Percentiles rank a stretch among this genome's conserved stretches.
Evolutionary conservation across 768 basidiomycete genomes (phyloP).

Genomic region (Termitomyces sp.): DNA sequence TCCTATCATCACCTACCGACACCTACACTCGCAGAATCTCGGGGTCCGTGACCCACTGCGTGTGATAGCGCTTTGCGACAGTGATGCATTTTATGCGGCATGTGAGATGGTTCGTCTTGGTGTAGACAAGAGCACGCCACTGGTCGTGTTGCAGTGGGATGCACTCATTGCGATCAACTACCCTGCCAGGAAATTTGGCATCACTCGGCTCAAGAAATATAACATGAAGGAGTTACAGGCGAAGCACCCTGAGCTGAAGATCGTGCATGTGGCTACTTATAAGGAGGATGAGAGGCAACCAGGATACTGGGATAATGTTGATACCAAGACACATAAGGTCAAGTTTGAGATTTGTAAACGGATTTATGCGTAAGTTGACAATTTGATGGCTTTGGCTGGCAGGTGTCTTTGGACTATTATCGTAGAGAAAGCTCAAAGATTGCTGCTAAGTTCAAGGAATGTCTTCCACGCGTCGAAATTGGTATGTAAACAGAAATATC

Average conservation of each 20-base stretch:
- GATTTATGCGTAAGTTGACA: neutral
- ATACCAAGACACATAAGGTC: slow-evolving; percentile 91
- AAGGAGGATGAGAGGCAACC: slow-evolving; percentile 83
- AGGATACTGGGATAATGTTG: slow-evolving; percentile 87
- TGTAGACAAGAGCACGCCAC: slow-evolving; percentile 51
- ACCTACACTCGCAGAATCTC: slow-evolving; percentile 61
- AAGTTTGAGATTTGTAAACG: neutral
- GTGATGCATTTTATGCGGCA: slow-evolving; percentile 79
- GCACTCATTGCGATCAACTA: slow-evolving; percentile 93
- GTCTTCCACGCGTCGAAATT: slow-evolving; percentile 74
- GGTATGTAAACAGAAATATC: slow-evolving; percentile 36
- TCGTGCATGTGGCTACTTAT: slow-evolving; percentile 95
- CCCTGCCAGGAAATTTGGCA: slow-evolving; percentile 87
- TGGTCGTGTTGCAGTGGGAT: slow-evolving; percentile 88
- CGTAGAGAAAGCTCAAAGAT: slow-evolving; percentile 88
- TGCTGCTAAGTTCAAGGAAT: slow-evolving; percentile 73
- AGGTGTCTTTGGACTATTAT: slow-evolving; percentile 94
- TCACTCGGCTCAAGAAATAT: slow-evolving; percentile 81
- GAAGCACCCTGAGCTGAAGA: slow-evolving; percentile 76
- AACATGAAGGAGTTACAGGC: slow-evolving; percentile 69
- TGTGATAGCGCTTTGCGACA: slow-evolving; percentile 86
- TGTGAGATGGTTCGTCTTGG: slow-evolving; percentile 84
- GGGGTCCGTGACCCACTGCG: slow-evolving; percentile 75
- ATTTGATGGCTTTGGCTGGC: neutral
- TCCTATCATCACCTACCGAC: slow-evolving; percentile 74